Evolutionary conservation across 371 early-diverging fungal species (phyloP).

Genomic region (Capniomyces stellatus): DNA sequence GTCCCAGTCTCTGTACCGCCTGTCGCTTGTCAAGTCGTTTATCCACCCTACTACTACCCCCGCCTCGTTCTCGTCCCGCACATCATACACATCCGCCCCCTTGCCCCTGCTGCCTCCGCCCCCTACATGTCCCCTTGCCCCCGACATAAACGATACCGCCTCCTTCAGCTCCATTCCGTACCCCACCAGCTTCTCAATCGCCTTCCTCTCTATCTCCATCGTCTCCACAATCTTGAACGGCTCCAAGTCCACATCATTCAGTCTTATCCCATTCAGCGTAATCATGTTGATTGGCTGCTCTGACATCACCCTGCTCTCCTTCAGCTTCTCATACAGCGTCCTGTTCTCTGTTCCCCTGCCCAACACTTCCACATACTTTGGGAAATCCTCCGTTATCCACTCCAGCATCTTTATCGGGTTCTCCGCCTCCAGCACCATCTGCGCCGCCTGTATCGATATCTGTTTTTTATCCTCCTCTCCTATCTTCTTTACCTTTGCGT

Average conservation of each 20-base stretch:
- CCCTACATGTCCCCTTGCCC: not conserved
- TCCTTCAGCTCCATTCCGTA: slow-evolving; percentile 36
- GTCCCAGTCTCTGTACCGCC: slow-evolving; percentile 52
- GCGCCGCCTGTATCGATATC: slow-evolving; percentile 39
- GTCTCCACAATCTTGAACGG: slow-evolving; percentile 21
- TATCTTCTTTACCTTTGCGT: slow-evolving; percentile 36
- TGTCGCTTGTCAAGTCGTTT: slow-evolving; percentile 77
- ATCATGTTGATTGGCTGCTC: slow-evolving; percentile 1
- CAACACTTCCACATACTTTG: slow-evolving; percentile 59
- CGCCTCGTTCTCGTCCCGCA: slow-evolving; percentile 39
- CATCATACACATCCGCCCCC: slow-evolving; percentile 37
- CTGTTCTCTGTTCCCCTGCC: slow-evolving; percentile 22
- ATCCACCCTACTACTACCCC: slow-evolving; percentile 47
- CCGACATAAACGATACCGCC: slow-evolving; percentile 37
- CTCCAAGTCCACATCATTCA: slow-evolving; percentile 9
- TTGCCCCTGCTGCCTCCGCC: not conserved
- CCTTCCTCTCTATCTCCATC: slow-evolving; percentile 25
- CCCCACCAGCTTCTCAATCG: slow-evolving; percentile 26
- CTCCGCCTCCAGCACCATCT: slow-evolving; percentile 32
- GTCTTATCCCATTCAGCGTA: slow-evolving; percentile 14
- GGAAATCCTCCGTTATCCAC: slow-evolving; percentile 59
- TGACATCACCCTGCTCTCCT: not conserved
- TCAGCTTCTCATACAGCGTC: slow-evolving; percentile 7
- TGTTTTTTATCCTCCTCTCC: slow-evolving; percentile 34
- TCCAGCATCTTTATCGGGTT: slow-evolving; percentile 41